phyloP scores from a whole-genome alignment of 2,329 filamentous ascomycete species.

The Didymella keratinophila region DNA sequence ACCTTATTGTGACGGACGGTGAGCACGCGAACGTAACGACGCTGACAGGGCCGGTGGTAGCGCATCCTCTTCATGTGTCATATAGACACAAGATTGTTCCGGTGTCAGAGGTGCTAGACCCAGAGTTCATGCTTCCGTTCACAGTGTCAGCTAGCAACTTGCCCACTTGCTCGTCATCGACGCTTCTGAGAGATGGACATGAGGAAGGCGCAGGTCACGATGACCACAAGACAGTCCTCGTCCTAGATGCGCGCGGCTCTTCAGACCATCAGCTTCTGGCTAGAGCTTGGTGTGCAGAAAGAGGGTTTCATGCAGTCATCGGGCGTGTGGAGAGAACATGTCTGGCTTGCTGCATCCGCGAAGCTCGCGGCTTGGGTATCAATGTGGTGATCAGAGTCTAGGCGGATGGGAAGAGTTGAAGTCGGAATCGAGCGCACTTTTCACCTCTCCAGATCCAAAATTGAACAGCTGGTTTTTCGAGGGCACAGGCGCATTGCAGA shows the following conservation, averaged over 20 bases:
- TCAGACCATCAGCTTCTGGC: constrained; percentile 72
- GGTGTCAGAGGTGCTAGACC: constrained; percentile 41
- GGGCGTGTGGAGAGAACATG: constrained; percentile 73
- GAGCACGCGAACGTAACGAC: constrained; percentile 12
- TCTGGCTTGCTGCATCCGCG: constrained; percentile 75
- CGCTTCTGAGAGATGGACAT: constrained; percentile 19
- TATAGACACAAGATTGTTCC: constrained; percentile 50
- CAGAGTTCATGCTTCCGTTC: constrained; percentile 39
- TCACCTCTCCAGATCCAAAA: not conserved
- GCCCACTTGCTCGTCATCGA: constrained; percentile 27
- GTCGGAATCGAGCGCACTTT: not conserved
- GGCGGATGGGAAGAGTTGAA: not conserved
- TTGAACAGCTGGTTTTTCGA: not conserved
- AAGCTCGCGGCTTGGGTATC: constrained; percentile 75
- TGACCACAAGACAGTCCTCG: constrained; percentile 45
- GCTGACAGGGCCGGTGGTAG: constrained; percentile 26
- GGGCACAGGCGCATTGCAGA: constrained; percentile 1
- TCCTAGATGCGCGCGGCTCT: constrained; percentile 63
- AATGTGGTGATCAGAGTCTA: constrained; percentile 65
- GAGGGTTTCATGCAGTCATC: constrained; percentile 76
- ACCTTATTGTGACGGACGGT: constrained; percentile 30
- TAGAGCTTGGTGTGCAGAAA: constrained; percentile 75
- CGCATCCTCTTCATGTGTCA: constrained; percentile 52
- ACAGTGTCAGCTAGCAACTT: constrained; percentile 28
- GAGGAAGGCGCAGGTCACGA: constrained; percentile 23